Percentiles rank a stretch among this genome's conserved stretches.
phyloP scores from a whole-genome alignment of 495 filamentous ascomycete species.

The Penicillium odoratum region DNA sequence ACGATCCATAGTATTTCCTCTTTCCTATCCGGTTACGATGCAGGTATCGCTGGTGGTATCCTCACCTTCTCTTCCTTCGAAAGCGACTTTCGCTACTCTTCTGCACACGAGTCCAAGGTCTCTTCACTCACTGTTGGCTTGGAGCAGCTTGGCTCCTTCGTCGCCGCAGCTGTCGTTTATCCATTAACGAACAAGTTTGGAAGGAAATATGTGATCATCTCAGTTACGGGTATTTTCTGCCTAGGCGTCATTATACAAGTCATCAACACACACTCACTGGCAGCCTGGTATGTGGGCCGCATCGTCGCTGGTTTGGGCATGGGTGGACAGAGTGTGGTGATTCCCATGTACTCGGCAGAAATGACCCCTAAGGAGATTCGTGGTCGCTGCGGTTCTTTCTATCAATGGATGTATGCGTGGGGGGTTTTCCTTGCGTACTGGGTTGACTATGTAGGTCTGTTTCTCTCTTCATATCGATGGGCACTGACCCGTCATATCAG shows the following conservation, averaged over 20 bases:
- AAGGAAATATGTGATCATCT: slow-evolving; percentile 43
- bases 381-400: slow-evolving; percentile 52
- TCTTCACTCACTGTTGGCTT: slow-evolving; percentile 46
- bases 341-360: slow-evolving; percentile 58
- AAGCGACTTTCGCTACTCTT: slow-evolving; percentile 30
- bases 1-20: slow-evolving; percentile 20
- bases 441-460: slow-evolving; percentile 46
- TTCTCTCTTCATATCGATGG: background rate
- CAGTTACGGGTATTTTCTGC: slow-evolving; percentile 46
- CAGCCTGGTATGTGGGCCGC: slow-evolving; percentile 48
- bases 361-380: slow-evolving; percentile 57
- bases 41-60: slow-evolving; percentile 38
- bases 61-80: slow-evolving; percentile 39
- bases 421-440: slow-evolving; percentile 55
- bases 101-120: slow-evolving; percentile 30
- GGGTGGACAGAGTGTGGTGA: slow-evolving; percentile 55
- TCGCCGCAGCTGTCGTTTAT: slow-evolving; percentile 46
- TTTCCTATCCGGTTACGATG: slow-evolving; percentile 41
- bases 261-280: slow-evolving; percentile 41
- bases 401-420: slow-evolving; percentile 53
- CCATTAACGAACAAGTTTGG: slow-evolving; percentile 47
- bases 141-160: slow-evolving; percentile 46
- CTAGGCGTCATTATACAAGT: slow-evolving; percentile 48
- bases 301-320: slow-evolving; percentile 57
- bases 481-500: slow-evolving; percentile 7